phyloP scores from a whole-genome alignment of 768 basidiomycete genomes.

The Clitopilus passeckerianus region DNA sequence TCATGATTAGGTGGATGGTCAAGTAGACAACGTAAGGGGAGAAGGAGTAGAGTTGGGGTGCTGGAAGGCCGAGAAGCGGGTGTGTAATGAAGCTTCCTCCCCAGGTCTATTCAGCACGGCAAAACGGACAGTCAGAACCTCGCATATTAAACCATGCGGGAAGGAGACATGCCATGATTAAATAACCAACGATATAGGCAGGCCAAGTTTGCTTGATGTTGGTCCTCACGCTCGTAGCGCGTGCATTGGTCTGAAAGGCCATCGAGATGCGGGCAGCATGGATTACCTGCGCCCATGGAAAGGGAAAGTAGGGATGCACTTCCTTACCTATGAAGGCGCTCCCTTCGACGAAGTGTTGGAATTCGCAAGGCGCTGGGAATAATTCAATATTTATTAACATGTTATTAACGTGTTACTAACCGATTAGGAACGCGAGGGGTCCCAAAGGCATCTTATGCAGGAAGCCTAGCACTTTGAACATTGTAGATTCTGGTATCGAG shows the following conservation, averaged over 20 bases:
- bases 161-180: slow-evolving; percentile 33
- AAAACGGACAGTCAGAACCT: neutral
- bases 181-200: slow-evolving; percentile 38
- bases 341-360: slow-evolving; percentile 2
- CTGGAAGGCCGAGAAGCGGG: slow-evolving; percentile 36
- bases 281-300: slow-evolving; percentile 30
- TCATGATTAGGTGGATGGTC: slow-evolving; percentile 38
- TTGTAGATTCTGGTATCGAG: neutral
- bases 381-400: too few relatives aligned
- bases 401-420: too few relatives aligned
- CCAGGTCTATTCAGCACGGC: slow-evolving; percentile 30
- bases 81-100: slow-evolving; percentile 41
- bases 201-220: slow-evolving; percentile 32
- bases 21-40: slow-evolving; percentile 45
- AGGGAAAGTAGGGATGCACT: slow-evolving; percentile 26
- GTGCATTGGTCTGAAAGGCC: slow-evolving; percentile 35
- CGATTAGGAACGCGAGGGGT: too few relatives aligned
- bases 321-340: neutral
- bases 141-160: neutral
- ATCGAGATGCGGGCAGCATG: slow-evolving; percentile 41
- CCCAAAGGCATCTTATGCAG: too few relatives aligned
- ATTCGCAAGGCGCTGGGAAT: too few relatives aligned
- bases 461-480: too few relatives aligned
- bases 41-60: slow-evolving; percentile 42
- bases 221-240: slow-evolving; percentile 16